Conservation (phyloP, 345 rosid genomes). For the Eucalyptus cladocalyx region DNA sequence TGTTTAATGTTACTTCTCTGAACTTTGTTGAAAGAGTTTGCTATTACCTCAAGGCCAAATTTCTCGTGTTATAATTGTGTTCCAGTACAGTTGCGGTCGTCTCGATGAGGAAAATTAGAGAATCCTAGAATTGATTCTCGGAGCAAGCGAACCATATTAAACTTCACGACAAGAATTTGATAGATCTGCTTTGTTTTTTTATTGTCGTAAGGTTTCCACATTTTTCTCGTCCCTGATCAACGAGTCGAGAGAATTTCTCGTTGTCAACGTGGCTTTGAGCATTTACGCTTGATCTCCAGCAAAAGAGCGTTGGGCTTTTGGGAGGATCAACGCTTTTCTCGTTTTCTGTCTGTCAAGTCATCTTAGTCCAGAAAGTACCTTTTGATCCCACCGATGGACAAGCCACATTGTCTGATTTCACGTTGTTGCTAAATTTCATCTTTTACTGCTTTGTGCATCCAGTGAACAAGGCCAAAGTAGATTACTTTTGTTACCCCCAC, state of each 20-base stretch:
- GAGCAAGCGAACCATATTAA: neutral
- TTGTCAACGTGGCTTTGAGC: neutral
- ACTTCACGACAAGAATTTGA: neutral
- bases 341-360: neutral
- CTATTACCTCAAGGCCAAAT: neutral
- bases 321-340: neutral
- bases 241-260: neutral
- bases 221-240: neutral
- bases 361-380: neutral
- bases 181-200: neutral
- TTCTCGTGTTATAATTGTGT: neutral
- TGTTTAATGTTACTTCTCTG: neutral
- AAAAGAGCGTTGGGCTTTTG: neutral
- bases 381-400: neutral
- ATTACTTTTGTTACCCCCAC: neutral
- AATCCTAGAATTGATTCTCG: neutral
- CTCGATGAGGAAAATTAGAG: neutral
- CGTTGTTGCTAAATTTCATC: neutral
- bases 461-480: neutral
- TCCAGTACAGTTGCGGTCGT: neutral
- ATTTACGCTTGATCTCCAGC: neutral
- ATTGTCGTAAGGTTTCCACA: neutral
- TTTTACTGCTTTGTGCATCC: neutral
- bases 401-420: neutral
- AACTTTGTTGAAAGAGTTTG: neutral